A percentile compares a stretch with the other conserved stretches of the same genome.
phyloP scores from a whole-genome alignment of 2,329 filamentous ascomycete genomes.

The Fusarium domesticum region DNA sequence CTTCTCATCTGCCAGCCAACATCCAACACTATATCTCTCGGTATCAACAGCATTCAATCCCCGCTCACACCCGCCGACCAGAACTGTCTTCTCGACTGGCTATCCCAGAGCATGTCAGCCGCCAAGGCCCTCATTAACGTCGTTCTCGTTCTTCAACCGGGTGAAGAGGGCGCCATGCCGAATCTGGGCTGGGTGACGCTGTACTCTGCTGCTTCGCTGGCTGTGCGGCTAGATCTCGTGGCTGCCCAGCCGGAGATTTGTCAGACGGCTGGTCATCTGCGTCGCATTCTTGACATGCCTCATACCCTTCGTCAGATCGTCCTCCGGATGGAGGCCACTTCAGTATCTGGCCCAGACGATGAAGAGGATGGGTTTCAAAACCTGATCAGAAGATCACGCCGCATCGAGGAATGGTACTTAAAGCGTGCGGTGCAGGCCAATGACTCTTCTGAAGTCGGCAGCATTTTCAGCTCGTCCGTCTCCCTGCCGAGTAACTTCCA shows the following conservation, averaged over 20 bases:
- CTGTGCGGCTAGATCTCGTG: slow-evolving; percentile 32
- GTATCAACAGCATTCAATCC: slow-evolving; percentile 25
- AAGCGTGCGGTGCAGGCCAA: slow-evolving; percentile 11
- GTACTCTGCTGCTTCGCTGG: slow-evolving; percentile 31
- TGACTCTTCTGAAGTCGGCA: slow-evolving; percentile 15
- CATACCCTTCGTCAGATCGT: slow-evolving; percentile 31
- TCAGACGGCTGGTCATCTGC: slow-evolving; percentile 27
- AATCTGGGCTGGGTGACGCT: slow-evolving; percentile 34
- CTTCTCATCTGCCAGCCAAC: slow-evolving; percentile 32
- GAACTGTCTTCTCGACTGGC: slow-evolving; percentile 24
- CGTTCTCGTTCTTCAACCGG: slow-evolving; percentile 26
- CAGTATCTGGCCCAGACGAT: slow-evolving; percentile 4
- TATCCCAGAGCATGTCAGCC: slow-evolving; percentile 32
- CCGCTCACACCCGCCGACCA: slow-evolving; percentile 14
- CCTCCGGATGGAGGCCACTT: slow-evolving; percentile 27
- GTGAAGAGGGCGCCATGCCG: slow-evolving; percentile 28
- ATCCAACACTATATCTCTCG: slow-evolving; percentile 27
- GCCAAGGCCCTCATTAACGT: slow-evolving; percentile 32
- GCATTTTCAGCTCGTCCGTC: slow-evolving; percentile 15
- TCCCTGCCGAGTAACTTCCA: slow-evolving; percentile 15
- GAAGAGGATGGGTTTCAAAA: slow-evolving; percentile 27
- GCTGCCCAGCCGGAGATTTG: slow-evolving; percentile 26
- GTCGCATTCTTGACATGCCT: slow-evolving; percentile 30
- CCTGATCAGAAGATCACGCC: slow-evolving; percentile 19
- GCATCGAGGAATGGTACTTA: slow-evolving; percentile 26